Conservation (phyloP, 495 filamentous ascomycete species). For the Talaromyces liani region DNA sequence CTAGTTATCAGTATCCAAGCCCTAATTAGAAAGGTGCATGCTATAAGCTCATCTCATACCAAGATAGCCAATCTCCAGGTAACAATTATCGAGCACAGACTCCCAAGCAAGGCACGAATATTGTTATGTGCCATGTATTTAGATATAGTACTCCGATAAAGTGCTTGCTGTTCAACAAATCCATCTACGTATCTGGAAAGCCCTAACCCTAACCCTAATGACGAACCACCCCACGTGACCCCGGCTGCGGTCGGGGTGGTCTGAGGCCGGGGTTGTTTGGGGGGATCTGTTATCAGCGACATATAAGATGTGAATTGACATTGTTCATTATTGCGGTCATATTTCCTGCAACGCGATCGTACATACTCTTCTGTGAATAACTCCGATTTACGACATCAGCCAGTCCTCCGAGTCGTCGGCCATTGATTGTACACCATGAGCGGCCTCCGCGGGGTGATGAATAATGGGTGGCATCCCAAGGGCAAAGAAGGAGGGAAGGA, state of each 20-base stretch:
- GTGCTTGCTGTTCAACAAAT: no score
- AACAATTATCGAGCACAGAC: no score
- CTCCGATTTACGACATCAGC: neutral
- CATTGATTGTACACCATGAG: conserved; percentile 30
- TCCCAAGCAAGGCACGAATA: no score
- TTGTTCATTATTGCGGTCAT: neutral
- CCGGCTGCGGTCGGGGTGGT: neutral
- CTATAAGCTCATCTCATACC: no score
- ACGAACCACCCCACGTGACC: neutral
- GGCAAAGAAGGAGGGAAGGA: conserved; percentile 48
- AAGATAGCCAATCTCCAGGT: no score
- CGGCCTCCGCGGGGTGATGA: conserved; percentile 42
- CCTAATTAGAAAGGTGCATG: no score
- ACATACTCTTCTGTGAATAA: neutral
- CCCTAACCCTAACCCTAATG: neutral
- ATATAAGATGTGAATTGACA: neutral
- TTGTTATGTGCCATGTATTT: no score
- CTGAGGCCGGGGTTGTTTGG: neutral
- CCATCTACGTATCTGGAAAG: no score
- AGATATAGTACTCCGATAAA: no score
- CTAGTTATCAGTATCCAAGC: no score
- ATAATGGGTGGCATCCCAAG: conserved; percentile 54
- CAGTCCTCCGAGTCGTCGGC: neutral
- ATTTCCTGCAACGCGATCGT: neutral
- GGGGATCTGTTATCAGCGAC: neutral